phyloP scores from a whole-genome alignment of 1,284 basidiomycete species.

The Phlebopus sp. region DNA sequence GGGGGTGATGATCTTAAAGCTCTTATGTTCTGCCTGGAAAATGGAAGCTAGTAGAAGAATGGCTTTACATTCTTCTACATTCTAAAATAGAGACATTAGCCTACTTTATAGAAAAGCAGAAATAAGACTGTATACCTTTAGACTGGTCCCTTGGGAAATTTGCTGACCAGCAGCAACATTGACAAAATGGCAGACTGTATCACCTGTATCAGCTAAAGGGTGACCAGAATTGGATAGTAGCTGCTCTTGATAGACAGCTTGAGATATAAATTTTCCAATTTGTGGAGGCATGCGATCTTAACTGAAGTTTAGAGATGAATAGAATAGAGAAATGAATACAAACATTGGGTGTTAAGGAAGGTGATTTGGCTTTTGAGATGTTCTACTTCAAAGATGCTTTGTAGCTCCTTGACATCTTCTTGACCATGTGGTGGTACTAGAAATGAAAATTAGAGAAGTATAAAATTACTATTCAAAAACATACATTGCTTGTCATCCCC shows the following conservation, averaged over 20 bases:
- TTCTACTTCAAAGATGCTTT: slow-evolving; percentile 57
- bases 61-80: slow-evolving; percentile 44
- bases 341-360: slow-evolving; percentile 60
- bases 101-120: slow-evolving; percentile 1
- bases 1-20: slow-evolving; percentile 64
- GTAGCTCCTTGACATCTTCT: slow-evolving; percentile 46
- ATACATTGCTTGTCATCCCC: slow-evolving; percentile 48
- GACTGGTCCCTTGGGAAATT: slow-evolving; percentile 40
- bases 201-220: slow-evolving; percentile 35
- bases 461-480: slow-evolving; percentile 9
- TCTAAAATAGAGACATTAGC: slow-evolving; percentile 37
- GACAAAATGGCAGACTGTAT: slow-evolving; percentile 50
- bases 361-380: slow-evolving; percentile 42
- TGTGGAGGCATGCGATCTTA: slow-evolving; percentile 75
- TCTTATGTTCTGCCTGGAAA: slow-evolving; percentile 41
- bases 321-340: slow-evolving; percentile 18
- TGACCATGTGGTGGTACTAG: slow-evolving; percentile 59
- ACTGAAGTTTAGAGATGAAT: slow-evolving; percentile 3
- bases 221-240: slow-evolving; percentile 51
- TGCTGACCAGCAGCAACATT: slow-evolving; percentile 45
- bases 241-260: slow-evolving; percentile 54
- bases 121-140: slow-evolving; percentile 37
- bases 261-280: slow-evolving; percentile 70
- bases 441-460: slow-evolving; percentile 1
- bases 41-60: slow-evolving; percentile 46